phyloP scores from a whole-genome alignment of 1,284 basidiomycete species.

The Sporisorium exsertum region DNA sequence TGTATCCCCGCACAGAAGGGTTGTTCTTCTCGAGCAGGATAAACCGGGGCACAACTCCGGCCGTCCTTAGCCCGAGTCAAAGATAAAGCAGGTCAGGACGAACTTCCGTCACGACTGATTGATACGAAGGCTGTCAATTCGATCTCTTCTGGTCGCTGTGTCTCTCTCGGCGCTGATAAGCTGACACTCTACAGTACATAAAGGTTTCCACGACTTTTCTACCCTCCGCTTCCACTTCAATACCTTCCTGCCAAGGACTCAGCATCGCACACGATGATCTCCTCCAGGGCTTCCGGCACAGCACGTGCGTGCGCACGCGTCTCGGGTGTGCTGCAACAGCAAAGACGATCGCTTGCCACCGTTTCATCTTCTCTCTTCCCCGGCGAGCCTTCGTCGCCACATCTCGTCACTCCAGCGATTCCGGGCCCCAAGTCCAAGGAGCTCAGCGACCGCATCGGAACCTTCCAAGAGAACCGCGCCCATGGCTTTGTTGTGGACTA shows the following conservation, averaged over 20 bases:
- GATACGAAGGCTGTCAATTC: background rate
- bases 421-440: constrained; percentile 67
- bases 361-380: constrained; percentile 55
- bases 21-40: constrained; percentile 2
- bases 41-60: constrained; percentile 17
- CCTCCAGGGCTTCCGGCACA: constrained; percentile 14
- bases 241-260: no score
- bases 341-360: constrained; percentile 35
- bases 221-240: background rate
- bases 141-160: background rate
- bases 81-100: background rate
- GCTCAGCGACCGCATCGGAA: constrained; percentile 64
- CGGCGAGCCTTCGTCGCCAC: constrained; percentile 59
- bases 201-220: background rate
- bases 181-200: constrained; percentile 5
- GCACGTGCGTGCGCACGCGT: constrained; percentile 17
- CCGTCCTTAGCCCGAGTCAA: background rate
- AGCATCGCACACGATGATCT: constrained; percentile 30
- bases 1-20: constrained; percentile 4
- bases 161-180: constrained; percentile 1
- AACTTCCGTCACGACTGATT: background rate
- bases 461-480: constrained; percentile 70
- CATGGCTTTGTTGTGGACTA: constrained; percentile 71
- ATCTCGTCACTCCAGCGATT: constrained; percentile 53
- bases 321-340: constrained; percentile 13